Percentiles rank a stretch among this genome's conserved stretches.
Evolutionary conservation across 1,284 basidiomycete species (phyloP).

Genomic region (Abortiporus biennis): DNA sequence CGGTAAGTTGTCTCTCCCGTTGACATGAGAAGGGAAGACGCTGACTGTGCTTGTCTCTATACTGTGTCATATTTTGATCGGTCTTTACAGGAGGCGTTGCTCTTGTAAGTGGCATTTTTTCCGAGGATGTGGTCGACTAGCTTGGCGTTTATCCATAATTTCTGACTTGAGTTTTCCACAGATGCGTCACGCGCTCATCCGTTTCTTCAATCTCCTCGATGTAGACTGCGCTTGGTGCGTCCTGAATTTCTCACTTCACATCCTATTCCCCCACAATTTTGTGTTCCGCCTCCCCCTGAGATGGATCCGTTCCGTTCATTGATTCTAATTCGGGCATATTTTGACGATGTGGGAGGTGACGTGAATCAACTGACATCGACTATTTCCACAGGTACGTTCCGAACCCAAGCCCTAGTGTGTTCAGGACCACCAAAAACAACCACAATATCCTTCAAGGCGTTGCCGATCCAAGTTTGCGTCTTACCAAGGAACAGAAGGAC

Average conservation of each 20-base stretch:
- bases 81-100: constrained; percentile 71
- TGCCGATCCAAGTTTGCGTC: constrained; percentile 64
- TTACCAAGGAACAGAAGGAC: constrained; percentile 70
- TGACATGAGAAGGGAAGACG: constrained; percentile 11
- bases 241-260: neutral
- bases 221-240: constrained; percentile 76
- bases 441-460: constrained; percentile 88
- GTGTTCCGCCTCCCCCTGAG: no score
- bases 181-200: constrained; percentile 87
- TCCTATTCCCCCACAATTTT: no score
- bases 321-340: constrained; percentile 5
- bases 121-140: neutral
- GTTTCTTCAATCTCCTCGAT: constrained; percentile 73
- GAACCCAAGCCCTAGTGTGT: constrained; percentile 80
- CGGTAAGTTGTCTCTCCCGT: constrained; percentile 35
- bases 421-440: constrained; percentile 90
- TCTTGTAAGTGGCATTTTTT: constrained; percentile 55
- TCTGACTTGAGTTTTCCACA: constrained; percentile 24
- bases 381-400: constrained; percentile 66
- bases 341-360: constrained; percentile 1
- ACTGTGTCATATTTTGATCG: constrained; percentile 20
- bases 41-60: no score
- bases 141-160: constrained; percentile 4
- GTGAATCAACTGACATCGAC: neutral
- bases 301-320: no score